A percentile compares a stretch with the other conserved stretches of the same genome.
Evolutionary conservation across 306 rosid species (phyloP).

Genomic region (Malus fusca): DNA sequence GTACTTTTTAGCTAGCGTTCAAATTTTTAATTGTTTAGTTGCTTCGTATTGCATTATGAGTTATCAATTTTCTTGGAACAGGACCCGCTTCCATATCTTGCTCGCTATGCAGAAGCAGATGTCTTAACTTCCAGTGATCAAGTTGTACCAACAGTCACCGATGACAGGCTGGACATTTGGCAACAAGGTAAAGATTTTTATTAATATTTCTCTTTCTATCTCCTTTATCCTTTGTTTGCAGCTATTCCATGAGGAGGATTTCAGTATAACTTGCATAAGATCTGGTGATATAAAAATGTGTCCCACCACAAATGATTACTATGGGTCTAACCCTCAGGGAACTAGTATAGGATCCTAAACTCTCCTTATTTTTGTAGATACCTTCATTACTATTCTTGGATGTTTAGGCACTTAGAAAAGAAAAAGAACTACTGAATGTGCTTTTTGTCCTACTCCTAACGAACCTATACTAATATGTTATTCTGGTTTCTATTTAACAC

Average conservation of each 20-base stretch:
- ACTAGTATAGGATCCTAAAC: neutral
- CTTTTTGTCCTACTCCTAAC: no score
- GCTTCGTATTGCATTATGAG: neutral
- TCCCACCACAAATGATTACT: neutral
- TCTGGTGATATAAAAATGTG: neutral
- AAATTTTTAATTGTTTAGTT: neutral
- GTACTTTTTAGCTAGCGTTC: constrained; percentile 24
- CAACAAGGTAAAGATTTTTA: constrained; percentile 55
- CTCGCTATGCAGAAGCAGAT: constrained; percentile 86
- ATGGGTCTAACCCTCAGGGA: neutral
- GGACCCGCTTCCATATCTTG: constrained; percentile 94
- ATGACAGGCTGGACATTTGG: constrained; percentile 84
- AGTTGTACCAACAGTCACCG: constrained; percentile 80
- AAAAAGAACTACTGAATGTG: no score
- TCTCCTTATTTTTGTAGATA: neutral
- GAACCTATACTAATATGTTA: no score
- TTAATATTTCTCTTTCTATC: neutral
- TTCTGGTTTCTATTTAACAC: no score
- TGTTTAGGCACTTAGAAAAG: no score
- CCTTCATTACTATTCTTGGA: neutral
- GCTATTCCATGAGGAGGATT: neutral
- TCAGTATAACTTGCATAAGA: neutral
- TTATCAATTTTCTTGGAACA: constrained; percentile 41
- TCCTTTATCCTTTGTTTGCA: neutral
- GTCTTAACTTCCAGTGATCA: constrained; percentile 94